These are phyloP conservation scores for Tolypocladium guangdongense DNA, from an alignment of 2,329 filamentous ascomycete genomes.

Conservation along the genomic window DNA sequence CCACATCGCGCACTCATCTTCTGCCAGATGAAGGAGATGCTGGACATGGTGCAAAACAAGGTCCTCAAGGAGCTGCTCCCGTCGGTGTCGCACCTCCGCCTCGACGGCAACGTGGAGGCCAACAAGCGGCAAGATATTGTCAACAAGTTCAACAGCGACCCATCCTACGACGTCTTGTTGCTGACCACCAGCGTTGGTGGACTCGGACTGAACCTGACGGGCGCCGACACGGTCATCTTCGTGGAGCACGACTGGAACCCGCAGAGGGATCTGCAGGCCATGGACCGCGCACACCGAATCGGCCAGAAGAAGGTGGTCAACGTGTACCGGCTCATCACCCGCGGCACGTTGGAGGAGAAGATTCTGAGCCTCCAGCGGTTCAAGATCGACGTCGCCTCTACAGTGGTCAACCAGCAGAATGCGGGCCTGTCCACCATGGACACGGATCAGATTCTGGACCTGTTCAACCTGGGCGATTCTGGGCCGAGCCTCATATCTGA, in stretches of 20 bases:
- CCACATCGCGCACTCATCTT: slow-evolving; percentile 94
- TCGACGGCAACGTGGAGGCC: slow-evolving; percentile 88
- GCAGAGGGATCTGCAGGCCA: slow-evolving; percentile 95
- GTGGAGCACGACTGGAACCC: slow-evolving; percentile 99
- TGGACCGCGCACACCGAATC: slow-evolving; percentile 97
- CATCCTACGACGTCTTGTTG: slow-evolving; percentile 87
- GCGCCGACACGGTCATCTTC: slow-evolving; percentile 97
- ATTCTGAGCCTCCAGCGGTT: slow-evolving; percentile 96
- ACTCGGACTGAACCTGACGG: slow-evolving; percentile 86
- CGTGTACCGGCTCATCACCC: slow-evolving; percentile 91
- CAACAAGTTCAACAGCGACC: slow-evolving; percentile 97
- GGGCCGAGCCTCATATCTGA: slow-evolving; percentile 55
- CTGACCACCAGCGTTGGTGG: slow-evolving; percentile 93
- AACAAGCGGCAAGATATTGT: slow-evolving; percentile 94
- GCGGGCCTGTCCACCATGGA: slow-evolving; percentile 92
- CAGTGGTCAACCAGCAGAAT: slow-evolving; percentile 98
- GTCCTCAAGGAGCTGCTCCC: slow-evolving; percentile 88
- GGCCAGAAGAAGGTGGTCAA: slow-evolving; percentile 99
- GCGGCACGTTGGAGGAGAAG: slow-evolving; percentile 95
- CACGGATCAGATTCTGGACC: slow-evolving; percentile 92
- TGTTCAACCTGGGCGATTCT: slow-evolving; percentile 83
- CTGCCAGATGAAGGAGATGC: slow-evolving; percentile 99
- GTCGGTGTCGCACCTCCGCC: slow-evolving; percentile 82
- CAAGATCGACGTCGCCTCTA: slow-evolving; percentile 97
- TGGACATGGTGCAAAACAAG: slow-evolving; percentile 95